phyloP scores from a whole-genome alignment of 1,284 basidiomycete genomes.

The Taiwanofungus camphoratus region DNA sequence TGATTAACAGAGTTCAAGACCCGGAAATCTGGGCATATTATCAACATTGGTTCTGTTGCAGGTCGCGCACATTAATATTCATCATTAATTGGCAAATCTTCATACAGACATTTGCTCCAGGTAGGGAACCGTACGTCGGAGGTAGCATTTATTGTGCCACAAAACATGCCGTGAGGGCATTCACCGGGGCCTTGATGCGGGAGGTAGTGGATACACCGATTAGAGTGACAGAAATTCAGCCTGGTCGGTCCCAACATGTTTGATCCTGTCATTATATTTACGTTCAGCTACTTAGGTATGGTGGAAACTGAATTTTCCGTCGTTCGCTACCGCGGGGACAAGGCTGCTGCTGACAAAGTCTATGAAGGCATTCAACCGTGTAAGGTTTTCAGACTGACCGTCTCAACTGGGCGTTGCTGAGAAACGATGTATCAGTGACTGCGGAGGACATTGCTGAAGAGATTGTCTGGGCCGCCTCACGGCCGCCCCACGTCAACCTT shows the following conservation, averaged over 20 bases:
- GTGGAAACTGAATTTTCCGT: conserved; percentile 92
- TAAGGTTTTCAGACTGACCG: conserved; percentile 31
- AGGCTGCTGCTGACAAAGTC: conserved; percentile 76
- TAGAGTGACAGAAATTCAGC: conserved; percentile 88
- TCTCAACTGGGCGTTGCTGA: conserved; percentile 1
- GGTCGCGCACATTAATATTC: conserved; percentile 33
- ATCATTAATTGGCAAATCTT: background rate
- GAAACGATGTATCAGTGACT: conserved; percentile 43
- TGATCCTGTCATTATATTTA: background rate
- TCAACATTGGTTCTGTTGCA: conserved; percentile 94
- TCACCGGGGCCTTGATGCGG: conserved; percentile 76
- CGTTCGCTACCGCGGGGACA: conserved; percentile 83
- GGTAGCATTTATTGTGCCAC: conserved; percentile 81
- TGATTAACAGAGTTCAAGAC: conserved; percentile 75
- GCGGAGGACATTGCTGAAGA: conserved; percentile 92
- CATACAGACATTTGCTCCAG: conserved; percentile 39
- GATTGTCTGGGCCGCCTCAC: conserved; percentile 91
- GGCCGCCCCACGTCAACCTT: conserved; percentile 83
- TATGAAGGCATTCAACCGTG: conserved; percentile 82
- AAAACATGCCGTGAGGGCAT: conserved; percentile 87
- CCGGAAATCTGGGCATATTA: conserved; percentile 84
- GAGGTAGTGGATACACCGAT: conserved; percentile 91
- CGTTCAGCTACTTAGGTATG: conserved; percentile 50
- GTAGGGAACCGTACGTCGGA: conserved; percentile 86
- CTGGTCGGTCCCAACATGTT: conserved; percentile 46